Evolutionary conservation across 2,329 filamentous ascomycete genomes (phyloP).

Genomic region (Hymenoscyphus salicellus): DNA sequence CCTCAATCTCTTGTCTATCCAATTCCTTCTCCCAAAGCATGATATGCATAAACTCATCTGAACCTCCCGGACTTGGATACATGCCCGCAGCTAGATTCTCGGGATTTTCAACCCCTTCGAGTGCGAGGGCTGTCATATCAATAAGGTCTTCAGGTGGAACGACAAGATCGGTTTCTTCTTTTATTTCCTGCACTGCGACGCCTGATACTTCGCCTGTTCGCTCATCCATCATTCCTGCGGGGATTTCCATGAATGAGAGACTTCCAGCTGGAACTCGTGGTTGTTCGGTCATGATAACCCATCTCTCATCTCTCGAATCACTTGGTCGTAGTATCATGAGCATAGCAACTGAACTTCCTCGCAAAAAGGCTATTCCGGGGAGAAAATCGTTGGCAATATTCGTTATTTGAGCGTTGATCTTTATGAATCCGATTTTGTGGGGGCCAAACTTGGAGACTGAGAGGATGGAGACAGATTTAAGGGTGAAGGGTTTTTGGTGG

Average conservation of each 20-base stretch:
- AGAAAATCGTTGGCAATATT: constrained; percentile 36
- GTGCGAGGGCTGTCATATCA: constrained; percentile 50
- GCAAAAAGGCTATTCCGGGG: constrained; percentile 11
- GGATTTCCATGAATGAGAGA: constrained; percentile 19
- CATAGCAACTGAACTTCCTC: constrained; percentile 17
- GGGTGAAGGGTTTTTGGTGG: constrained; percentile 48
- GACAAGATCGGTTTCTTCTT: constrained; percentile 52
- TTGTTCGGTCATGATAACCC: constrained; percentile 21
- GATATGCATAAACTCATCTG: constrained; percentile 56
- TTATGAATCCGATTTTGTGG: constrained; percentile 52
- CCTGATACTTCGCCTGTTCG: constrained; percentile 43
- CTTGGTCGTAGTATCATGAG: constrained; percentile 20
- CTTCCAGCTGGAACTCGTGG: constrained; percentile 16
- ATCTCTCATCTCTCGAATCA: constrained; percentile 14
- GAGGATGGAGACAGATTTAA: constrained; percentile 51
- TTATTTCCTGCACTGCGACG: constrained; percentile 54
- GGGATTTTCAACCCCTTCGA: constrained; percentile 21
- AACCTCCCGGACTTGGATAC: constrained; percentile 56
- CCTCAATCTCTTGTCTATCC: constrained; percentile 48
- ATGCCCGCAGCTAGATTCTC: constrained; percentile 44
- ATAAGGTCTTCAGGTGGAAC: constrained; percentile 47
- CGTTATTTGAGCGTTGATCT: constrained; percentile 47
- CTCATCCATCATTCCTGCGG: constrained; percentile 44
- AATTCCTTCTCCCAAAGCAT: constrained; percentile 53
- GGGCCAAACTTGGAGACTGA: constrained; percentile 50